These are phyloP conservation scores for Capsella bursapastoris DNA, from an alignment of 345 rosid species.

Conservation along the genomic window DNA sequence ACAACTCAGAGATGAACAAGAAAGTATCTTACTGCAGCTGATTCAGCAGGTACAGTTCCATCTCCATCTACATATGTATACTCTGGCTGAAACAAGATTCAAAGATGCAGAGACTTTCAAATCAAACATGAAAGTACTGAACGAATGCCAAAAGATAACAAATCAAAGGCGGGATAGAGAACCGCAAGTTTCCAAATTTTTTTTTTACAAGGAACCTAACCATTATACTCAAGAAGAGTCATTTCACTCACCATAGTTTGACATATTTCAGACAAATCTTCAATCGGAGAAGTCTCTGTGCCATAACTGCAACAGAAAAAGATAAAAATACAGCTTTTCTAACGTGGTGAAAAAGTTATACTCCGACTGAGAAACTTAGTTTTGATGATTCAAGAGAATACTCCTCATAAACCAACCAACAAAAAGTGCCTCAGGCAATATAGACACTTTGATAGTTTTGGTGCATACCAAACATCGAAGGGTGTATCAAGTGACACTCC, in stretches of 20 bases:
- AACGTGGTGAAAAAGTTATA: constrained; percentile 7
- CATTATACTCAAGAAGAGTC: constrained; percentile 7
- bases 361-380: neutral
- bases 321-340: neutral
- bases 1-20: constrained; percentile 22
- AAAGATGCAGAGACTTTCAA: neutral
- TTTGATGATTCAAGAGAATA: neutral
- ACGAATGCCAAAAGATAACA: neutral
- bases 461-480: constrained; percentile 79
- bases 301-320: constrained; percentile 68
- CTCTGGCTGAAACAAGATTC: constrained; percentile 58
- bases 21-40: constrained; percentile 62
- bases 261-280: constrained; percentile 81
- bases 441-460: neutral
- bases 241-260: constrained; percentile 65
- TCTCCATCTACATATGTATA: constrained; percentile 88
- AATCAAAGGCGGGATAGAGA: neutral
- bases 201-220: neutral
- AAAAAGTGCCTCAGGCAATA: neutral
- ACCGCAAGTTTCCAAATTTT: neutral
- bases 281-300: constrained; percentile 69
- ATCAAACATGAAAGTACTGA: constrained; percentile 13
- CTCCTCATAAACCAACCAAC: constrained; percentile 9
- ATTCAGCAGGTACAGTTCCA: constrained; percentile 92
- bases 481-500: constrained; percentile 84